Evolutionary conservation across 768 basidiomycete genomes (phyloP).

Genomic region (Amanita thiersii): DNA sequence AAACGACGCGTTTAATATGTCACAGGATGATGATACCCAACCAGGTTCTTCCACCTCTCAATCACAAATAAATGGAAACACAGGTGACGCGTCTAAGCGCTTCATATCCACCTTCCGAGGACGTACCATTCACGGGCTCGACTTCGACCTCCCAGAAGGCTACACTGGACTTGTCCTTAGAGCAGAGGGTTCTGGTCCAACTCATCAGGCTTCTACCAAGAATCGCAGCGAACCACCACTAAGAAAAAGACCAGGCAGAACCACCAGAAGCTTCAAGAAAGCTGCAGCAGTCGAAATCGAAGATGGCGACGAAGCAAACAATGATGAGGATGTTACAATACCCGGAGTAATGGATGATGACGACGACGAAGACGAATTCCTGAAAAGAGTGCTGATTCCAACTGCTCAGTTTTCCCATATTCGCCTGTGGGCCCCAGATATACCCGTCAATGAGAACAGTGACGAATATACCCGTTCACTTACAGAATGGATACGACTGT

Average conservation of each 20-base stretch:
- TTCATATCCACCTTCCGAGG: slow-evolving; percentile 69
- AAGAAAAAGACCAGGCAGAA: slow-evolving; percentile 11
- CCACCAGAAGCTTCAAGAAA: slow-evolving; percentile 7
- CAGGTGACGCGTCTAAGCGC: slow-evolving; percentile 22
- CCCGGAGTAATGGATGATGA: slow-evolving; percentile 17
- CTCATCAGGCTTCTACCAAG: slow-evolving; percentile 1
- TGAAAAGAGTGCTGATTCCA: slow-evolving; percentile 32
- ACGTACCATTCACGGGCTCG: slow-evolving; percentile 60
- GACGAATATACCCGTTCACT: slow-evolving; percentile 70
- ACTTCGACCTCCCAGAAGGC: slow-evolving; percentile 52
- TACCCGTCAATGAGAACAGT: slow-evolving; percentile 53
- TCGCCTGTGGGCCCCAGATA: slow-evolving; percentile 72
- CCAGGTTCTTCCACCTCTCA: slow-evolving; percentile 1
- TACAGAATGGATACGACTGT: slow-evolving; percentile 62
- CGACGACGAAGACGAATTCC: slow-evolving; percentile 18
- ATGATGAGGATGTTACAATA: slow-evolving; percentile 20
- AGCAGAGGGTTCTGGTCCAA: slow-evolving; percentile 16
- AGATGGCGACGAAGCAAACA: slow-evolving; percentile 11
- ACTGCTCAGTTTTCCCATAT: slow-evolving; percentile 55
- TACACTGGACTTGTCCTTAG: slow-evolving; percentile 61
- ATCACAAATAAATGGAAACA: not conserved
- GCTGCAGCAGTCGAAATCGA: not conserved
- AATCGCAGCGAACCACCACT: slow-evolving; percentile 2
- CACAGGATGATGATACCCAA: slow-evolving; percentile 5
- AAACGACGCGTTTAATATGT: not conserved